Conservation (phyloP, 2,329 filamentous ascomycete genomes). For the Monosporascus ibericus region DNA sequence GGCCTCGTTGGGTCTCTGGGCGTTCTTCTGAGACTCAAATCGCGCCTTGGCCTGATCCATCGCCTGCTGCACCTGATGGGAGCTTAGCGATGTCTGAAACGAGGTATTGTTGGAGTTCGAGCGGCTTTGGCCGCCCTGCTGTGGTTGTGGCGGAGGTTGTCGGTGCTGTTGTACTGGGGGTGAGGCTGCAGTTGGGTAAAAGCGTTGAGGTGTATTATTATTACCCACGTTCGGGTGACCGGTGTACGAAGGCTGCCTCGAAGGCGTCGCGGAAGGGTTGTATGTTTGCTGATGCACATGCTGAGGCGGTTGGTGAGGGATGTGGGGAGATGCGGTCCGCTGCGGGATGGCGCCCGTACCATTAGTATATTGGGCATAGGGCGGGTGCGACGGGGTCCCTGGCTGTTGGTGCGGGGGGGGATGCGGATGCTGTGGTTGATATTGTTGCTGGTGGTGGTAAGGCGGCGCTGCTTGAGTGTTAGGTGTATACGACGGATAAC, state of each 20-base stretch:
- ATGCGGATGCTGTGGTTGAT: conserved; percentile 18
- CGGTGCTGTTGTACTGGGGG: conserved; percentile 20
- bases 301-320: conserved; percentile 22
- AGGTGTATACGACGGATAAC: conserved; percentile 21
- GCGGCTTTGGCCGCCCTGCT: conserved; percentile 4
- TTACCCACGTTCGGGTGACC: conserved; percentile 20
- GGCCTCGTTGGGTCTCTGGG: conserved; percentile 20
- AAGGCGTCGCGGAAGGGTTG: conserved; percentile 19
- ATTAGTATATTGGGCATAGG: conserved; percentile 24
- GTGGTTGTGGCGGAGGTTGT: conserved; percentile 13
- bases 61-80: conserved; percentile 26
- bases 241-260: conserved; percentile 21
- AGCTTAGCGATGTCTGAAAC: conserved; percentile 25
- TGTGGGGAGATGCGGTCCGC: conserved; percentile 24
- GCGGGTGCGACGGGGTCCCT: conserved; percentile 20
- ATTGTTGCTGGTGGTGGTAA: conserved; percentile 19
- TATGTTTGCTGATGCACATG: conserved; percentile 23
- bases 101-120: conserved; percentile 2
- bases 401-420: conserved; percentile 9
- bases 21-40: conserved; percentile 22
- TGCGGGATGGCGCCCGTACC: conserved; percentile 18
- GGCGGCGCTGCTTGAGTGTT: conserved; percentile 15
- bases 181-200: conserved; percentile 18
- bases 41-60: conserved; percentile 27
- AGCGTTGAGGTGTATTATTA: conserved; percentile 18